Evolutionary conservation across 1,284 basidiomycete genomes (phyloP).

Genomic region (Phellopilus nigrolimitatus): DNA sequence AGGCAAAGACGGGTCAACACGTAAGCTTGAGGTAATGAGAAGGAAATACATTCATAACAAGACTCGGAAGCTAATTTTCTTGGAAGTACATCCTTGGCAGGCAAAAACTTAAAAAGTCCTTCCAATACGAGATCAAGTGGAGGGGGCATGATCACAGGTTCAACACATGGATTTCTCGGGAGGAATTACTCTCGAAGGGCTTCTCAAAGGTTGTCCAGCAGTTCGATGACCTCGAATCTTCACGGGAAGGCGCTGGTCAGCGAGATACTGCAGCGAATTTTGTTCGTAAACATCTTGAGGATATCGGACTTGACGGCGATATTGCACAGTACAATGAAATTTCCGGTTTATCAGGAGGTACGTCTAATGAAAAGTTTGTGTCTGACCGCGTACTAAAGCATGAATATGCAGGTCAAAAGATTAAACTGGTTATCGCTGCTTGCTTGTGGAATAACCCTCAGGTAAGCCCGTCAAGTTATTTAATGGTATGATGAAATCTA

Average conservation of each 20-base stretch:
- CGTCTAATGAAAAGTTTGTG: too few relatives aligned
- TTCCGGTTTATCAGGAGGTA: slow-evolving; percentile 81
- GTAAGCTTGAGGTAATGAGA: slow-evolving; percentile 77
- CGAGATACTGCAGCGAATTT: slow-evolving; percentile 78
- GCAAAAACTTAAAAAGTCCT: slow-evolving; percentile 95
- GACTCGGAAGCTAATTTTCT: slow-evolving; percentile 8
- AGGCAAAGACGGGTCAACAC: slow-evolving; percentile 87
- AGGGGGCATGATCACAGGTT: slow-evolving; percentile 86
- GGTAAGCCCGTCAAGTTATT: slow-evolving; percentile 36
- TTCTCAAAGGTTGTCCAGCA: slow-evolving; percentile 91
- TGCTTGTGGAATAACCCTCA: slow-evolving; percentile 95
- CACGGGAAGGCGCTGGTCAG: slow-evolving; percentile 86
- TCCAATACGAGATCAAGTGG: slow-evolving; percentile 98
- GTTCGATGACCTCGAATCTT: slow-evolving; percentile 96
- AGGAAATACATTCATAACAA: slow-evolving; percentile 1
- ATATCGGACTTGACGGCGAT: slow-evolving; percentile 94
- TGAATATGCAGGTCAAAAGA: slow-evolving; percentile 91
- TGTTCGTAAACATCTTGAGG: slow-evolving; percentile 87
- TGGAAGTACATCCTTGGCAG: slow-evolving; percentile 85
- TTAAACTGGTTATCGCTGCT: slow-evolving; percentile 94
- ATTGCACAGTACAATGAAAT: slow-evolving; percentile 98
- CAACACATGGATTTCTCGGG: slow-evolving; percentile 94
- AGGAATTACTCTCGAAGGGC: slow-evolving; percentile 84
- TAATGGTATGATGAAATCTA: slow-evolving; percentile 5
- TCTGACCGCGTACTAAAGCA: too few relatives aligned